Percentiles rank a stretch among this genome's conserved stretches.
phyloP scores from a whole-genome alignment of 2,329 filamentous ascomycete genomes.

The Zasmidium citrigriseum region DNA sequence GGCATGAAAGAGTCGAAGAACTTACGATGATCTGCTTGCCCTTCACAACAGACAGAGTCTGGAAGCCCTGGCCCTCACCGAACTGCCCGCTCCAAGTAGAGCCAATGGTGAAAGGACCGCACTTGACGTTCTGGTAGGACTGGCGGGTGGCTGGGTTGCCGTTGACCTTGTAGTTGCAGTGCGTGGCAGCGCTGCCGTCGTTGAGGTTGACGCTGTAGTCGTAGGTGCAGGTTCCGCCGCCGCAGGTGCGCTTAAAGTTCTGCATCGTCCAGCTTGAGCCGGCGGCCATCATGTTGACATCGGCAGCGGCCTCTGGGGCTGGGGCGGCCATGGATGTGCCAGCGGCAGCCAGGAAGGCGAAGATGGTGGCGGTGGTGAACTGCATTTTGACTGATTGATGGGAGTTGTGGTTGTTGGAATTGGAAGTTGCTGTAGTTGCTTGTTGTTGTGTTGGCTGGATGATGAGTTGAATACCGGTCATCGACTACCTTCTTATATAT shows the following conservation, averaged over 20 bases:
- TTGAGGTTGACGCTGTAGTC: conserved; percentile 6
- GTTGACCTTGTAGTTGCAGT: conserved; percentile 6
- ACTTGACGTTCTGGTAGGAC: background rate
- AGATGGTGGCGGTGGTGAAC: conserved; percentile 2
- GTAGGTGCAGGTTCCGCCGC: conserved; percentile 4
- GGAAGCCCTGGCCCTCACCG: conserved; percentile 9
- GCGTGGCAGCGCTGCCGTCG: conserved; percentile 1
- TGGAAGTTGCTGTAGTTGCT: background rate
- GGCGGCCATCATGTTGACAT: conserved; percentile 8
- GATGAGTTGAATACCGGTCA: background rate
- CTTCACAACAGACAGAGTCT: conserved; percentile 9
- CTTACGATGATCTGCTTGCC: conserved; percentile 7
- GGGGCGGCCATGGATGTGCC: conserved; percentile 2
- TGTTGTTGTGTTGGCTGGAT: background rate
- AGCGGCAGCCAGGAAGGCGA: conserved; percentile 9
- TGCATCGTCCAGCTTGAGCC: conserved; percentile 6
- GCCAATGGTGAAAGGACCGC: conserved; percentile 6
- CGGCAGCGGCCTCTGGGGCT: background rate
- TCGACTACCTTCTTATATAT: background rate
- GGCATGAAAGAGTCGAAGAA: no score
- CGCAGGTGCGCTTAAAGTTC: conserved; percentile 9
- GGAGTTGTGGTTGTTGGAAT: background rate
- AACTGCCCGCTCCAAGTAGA: conserved; percentile 7
- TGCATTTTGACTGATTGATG: conserved; percentile 3
- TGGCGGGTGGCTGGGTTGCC: background rate